These are phyloP conservation scores for Taphrina wiesneri DNA, from an alignment of 1,139 yeast species.

Conservation along the genomic window DNA sequence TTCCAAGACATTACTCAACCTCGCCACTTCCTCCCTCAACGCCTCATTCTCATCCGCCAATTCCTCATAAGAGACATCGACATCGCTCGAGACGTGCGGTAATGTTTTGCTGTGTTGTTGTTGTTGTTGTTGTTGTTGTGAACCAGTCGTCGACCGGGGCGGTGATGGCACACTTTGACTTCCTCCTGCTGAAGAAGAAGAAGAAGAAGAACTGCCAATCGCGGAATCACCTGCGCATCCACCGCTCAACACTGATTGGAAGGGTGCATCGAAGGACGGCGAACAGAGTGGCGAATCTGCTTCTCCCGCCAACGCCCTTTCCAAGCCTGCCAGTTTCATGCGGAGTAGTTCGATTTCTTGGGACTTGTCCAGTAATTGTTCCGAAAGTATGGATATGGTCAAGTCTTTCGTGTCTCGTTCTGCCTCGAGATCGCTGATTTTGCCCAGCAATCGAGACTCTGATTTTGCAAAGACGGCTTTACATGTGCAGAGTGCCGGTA, in stretches of 20 bases:
- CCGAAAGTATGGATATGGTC: slow-evolving; percentile 25
- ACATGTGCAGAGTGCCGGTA: background rate
- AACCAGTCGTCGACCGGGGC: background rate
- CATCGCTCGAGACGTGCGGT: background rate
- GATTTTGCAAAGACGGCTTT: background rate
- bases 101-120: too few species aligned
- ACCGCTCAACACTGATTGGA: background rate
- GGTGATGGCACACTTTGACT: background rate
- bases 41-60: slow-evolving; percentile 23
- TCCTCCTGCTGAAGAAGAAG: too few species aligned
- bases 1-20: slow-evolving; percentile 25
- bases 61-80: slow-evolving; percentile 9
- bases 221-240: background rate
- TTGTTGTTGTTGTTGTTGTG: background rate
- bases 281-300: background rate
- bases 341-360: slow-evolving; percentile 27
- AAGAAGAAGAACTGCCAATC: background rate
- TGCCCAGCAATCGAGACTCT: background rate
- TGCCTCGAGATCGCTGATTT: slow-evolving; percentile 14
- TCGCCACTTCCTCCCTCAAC: slow-evolving; percentile 10
- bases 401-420: slow-evolving; percentile 21
- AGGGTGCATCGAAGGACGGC: background rate
- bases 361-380: slow-evolving; percentile 15
- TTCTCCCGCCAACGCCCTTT: slow-evolving; percentile 1
- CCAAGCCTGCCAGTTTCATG: slow-evolving; percentile 11